Evolutionary conservation across 257 asterid species (phyloP).

Genomic region (Jacaranda copaia): DNA sequence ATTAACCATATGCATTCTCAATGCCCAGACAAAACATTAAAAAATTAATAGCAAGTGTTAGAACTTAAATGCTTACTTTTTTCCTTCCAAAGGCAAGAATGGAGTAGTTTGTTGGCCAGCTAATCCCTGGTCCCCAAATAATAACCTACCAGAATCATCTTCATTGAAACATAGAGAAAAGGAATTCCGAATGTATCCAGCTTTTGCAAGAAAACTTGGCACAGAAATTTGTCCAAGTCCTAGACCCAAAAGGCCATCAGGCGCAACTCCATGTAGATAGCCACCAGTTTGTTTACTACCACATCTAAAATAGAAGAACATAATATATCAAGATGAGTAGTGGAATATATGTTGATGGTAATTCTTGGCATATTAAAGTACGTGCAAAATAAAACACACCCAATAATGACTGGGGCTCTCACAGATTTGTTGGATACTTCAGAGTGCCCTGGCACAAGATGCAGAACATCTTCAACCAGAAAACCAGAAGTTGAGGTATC

Average conservation of each 20-base stretch:
- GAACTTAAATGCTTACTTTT: constrained; percentile 51
- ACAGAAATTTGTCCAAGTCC: constrained; percentile 88
- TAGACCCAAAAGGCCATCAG: constrained; percentile 92
- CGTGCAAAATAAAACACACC: constrained; percentile 52
- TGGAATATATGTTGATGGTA: not conserved
- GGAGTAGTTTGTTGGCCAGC: constrained; percentile 69
- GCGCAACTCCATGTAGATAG: constrained; percentile 85
- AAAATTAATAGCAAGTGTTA: constrained; percentile 10
- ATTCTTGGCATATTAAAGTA: constrained; percentile 12
- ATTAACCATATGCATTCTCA: constrained; percentile 29
- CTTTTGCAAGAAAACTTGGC: constrained; percentile 84
- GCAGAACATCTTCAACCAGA: constrained; percentile 82
- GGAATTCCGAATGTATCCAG: constrained; percentile 65
- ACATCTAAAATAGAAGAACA: constrained; percentile 58
- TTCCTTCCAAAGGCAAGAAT: constrained; percentile 61
- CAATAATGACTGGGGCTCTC: constrained; percentile 70
- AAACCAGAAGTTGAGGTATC: constrained; percentile 83
- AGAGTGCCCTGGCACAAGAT: constrained; percentile 61
- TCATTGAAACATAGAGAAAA: constrained; percentile 81
- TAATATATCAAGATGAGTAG: constrained; percentile 26
- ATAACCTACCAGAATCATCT: constrained; percentile 81
- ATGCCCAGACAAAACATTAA: constrained; percentile 21
- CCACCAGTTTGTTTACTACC: constrained; percentile 92
- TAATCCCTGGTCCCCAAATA: constrained; percentile 79
- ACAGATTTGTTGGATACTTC: constrained; percentile 56